Conservation (phyloP, 73 alveolate species). For the Tetrahymena thermophila region DNA sequence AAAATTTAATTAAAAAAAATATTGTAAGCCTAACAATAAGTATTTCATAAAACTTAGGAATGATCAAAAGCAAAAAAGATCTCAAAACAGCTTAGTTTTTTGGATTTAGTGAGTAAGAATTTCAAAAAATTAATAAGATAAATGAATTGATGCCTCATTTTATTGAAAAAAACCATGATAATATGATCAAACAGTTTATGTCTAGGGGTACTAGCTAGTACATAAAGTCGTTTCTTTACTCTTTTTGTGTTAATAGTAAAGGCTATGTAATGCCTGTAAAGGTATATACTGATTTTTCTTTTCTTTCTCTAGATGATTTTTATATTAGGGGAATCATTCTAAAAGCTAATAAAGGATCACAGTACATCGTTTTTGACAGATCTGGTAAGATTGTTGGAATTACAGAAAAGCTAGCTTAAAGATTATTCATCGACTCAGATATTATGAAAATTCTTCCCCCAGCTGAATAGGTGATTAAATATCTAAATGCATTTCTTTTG, state of each 20-base stretch:
- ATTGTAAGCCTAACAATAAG: not conserved
- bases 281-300: not conserved
- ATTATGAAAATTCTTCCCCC: not conserved
- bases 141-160: not conserved
- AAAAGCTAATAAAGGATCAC: not conserved
- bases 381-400: not conserved
- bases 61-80: not conserved
- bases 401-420: not conserved
- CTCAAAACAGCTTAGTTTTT: not conserved
- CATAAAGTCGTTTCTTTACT: not conserved
- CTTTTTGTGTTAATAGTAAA: not conserved
- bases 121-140: not conserved
- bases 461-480: not conserved
- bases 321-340: not conserved
- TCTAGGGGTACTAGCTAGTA: not conserved
- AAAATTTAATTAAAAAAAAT: not conserved
- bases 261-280: not conserved
- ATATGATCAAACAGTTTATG: not conserved
- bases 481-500: not conserved
- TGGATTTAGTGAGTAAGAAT: not conserved
- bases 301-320: not conserved
- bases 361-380: not conserved
- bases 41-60: not conserved
- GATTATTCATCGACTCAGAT: not conserved
- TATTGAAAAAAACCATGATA: not conserved